Conservation (phyloP, 2,329 filamentous ascomycete species). For the Calonectria ilicicola region DNA sequence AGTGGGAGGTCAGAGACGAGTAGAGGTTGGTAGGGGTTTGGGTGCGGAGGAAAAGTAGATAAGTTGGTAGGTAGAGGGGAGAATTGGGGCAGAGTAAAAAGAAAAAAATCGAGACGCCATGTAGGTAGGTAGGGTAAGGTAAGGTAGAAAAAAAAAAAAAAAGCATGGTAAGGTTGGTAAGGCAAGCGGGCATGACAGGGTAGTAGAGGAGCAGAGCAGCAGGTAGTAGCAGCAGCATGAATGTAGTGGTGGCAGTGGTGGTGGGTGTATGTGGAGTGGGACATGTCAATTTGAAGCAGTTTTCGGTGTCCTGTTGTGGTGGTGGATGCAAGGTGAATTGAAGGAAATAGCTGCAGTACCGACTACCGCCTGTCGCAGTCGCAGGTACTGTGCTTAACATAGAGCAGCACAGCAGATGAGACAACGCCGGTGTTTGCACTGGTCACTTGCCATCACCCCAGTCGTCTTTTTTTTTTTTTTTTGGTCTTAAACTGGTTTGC, state of each 20-base stretch:
- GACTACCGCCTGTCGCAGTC: neutral
- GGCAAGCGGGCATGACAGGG: constrained; percentile 6
- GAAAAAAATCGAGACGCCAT: neutral
- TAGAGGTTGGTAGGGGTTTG: neutral
- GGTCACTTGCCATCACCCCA: neutral
- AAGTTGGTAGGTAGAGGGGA: neutral
- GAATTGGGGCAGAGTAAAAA: neutral
- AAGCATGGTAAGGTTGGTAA: neutral
- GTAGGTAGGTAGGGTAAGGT: neutral
- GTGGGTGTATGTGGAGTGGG: constrained; percentile 8
- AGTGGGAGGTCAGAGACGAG: neutral
- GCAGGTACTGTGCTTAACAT: neutral
- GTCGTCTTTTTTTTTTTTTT: neutral
- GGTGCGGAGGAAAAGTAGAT: constrained; percentile 6
- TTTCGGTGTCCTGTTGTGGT: neutral
- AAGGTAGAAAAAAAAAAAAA: too few relatives aligned
- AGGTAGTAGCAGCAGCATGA: neutral
- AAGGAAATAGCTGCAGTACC: neutral
- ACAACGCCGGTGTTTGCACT: constrained; percentile 5
- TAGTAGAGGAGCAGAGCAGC: neutral
- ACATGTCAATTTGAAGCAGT: constrained; percentile 13
- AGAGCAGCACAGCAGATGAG: constrained; percentile 8
- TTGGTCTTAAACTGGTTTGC: constrained; percentile 6
- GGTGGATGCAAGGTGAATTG: neutral
- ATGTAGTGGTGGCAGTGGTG: neutral